phyloP scores from a whole-genome alignment of 257 asterid genomes.

The Haberlea rhodopensis region DNA sequence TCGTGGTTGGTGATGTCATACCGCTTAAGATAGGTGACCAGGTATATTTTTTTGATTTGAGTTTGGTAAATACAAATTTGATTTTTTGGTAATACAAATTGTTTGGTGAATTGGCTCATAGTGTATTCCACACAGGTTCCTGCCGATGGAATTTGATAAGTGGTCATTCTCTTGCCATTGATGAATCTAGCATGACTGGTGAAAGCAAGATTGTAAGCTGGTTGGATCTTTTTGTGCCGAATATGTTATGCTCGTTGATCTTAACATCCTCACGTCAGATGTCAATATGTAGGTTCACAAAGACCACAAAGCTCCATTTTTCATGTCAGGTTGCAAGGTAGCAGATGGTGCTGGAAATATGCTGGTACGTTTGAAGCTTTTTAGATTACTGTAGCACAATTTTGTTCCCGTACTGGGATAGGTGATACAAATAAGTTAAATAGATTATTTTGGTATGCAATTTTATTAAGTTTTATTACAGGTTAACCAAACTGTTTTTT shows the following conservation, averaged over 20 bases:
- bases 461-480: neutral
- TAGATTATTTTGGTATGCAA: neutral
- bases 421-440: constrained; percentile 9
- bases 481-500: neutral
- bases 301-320: constrained; percentile 74
- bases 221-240: constrained; percentile 35
- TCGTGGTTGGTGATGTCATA: constrained; percentile 90
- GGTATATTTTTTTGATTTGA: constrained; percentile 40
- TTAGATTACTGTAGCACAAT: neutral
- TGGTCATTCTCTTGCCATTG: constrained; percentile 91
- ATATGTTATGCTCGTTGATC: constrained; percentile 21
- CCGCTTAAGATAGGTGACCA: constrained; percentile 96
- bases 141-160: constrained; percentile 80
- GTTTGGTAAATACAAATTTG: neutral
- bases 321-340: constrained; percentile 98
- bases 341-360: constrained; percentile 96
- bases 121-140: constrained; percentile 58
- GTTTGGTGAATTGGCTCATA: constrained; percentile 20
- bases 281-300: constrained; percentile 57
- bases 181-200: constrained; percentile 99
- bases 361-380: constrained; percentile 55
- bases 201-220: constrained; percentile 97
- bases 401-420: constrained; percentile 9
- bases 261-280: constrained; percentile 27
- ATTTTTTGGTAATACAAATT: constrained; percentile 15